Evolutionary conservation across 305 asterid species (phyloP).

Genomic region (Solanum hybrid): DNA sequence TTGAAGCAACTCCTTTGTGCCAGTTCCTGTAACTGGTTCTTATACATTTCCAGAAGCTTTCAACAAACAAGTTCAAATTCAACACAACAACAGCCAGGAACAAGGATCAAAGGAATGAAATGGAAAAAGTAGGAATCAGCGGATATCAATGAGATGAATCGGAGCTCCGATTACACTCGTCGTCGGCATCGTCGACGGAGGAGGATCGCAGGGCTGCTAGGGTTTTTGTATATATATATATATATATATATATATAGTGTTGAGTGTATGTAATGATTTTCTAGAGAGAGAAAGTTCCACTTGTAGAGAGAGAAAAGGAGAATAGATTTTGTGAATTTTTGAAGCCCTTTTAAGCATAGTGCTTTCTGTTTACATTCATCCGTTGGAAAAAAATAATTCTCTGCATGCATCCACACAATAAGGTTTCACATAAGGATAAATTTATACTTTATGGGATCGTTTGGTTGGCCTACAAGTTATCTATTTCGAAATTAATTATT

Average conservation of each 20-base stretch:
- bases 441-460: background rate
- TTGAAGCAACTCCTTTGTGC: conserved; percentile 50
- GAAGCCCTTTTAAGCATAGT: background rate
- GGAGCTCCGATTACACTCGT: conserved; percentile 5
- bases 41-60: conserved; percentile 26
- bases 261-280: background rate
- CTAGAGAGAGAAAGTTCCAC: background rate
- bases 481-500: no score
- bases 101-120: background rate
- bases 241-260: background rate
- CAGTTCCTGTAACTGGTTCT: conserved; percentile 47
- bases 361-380: background rate
- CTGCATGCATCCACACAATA: background rate
- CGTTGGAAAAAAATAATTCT: background rate
- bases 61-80: background rate
- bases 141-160: conserved; percentile 3
- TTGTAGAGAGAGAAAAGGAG: conserved; percentile 1
- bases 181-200: conserved; percentile 4
- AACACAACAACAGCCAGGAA: background rate
- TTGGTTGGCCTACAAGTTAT: no score
- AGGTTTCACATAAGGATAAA: background rate
- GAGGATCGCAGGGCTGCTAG: background rate
- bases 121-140: background rate
- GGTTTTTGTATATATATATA: background rate
- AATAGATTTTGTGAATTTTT: background rate